Percentiles rank a stretch among this genome's conserved stretches.
Conservation (phyloP, 163 green algal species). For the Scenedesmus sp. region DNA sequence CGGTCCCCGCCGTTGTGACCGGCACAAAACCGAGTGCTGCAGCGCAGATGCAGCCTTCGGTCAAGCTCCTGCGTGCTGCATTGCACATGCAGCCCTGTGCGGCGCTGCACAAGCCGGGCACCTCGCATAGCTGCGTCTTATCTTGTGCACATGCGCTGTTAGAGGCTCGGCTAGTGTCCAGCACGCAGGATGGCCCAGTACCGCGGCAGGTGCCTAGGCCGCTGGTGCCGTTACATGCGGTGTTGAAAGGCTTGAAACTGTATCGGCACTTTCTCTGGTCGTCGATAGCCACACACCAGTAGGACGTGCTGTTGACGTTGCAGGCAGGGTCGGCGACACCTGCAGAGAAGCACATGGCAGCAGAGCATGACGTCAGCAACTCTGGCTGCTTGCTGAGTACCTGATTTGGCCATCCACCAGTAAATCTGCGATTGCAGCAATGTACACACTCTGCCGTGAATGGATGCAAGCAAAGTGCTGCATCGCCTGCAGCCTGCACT, state of each 20-base stretch:
- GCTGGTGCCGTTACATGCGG: not conserved
- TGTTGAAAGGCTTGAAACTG: not conserved
- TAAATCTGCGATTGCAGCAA: not conserved
- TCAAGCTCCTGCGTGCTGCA: not conserved
- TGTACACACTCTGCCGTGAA: not conserved
- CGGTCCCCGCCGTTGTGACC: not conserved
- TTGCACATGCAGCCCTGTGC: constrained; percentile 15
- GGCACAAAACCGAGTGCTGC: not conserved
- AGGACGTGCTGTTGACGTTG: not conserved
- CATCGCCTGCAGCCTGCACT: too few species aligned
- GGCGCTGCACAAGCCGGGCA: not conserved
- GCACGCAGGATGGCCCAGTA: not conserved
- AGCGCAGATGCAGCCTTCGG: not conserved
- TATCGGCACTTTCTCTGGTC: not conserved
- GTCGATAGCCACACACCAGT: not conserved
- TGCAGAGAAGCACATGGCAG: not conserved
- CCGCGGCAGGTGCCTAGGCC: not conserved
- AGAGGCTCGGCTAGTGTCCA: not conserved
- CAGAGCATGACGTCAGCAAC: not conserved
- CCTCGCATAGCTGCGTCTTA: not conserved
- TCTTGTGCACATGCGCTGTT: not conserved
- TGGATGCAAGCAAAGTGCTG: too few species aligned
- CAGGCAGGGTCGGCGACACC: not conserved
- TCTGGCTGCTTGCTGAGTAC: not conserved
- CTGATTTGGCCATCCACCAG: not conserved